These are phyloP conservation scores for Clonostachys rhizophaga DNA, from an alignment of 2,329 filamentous ascomycete genomes.

Conservation along the genomic window DNA sequence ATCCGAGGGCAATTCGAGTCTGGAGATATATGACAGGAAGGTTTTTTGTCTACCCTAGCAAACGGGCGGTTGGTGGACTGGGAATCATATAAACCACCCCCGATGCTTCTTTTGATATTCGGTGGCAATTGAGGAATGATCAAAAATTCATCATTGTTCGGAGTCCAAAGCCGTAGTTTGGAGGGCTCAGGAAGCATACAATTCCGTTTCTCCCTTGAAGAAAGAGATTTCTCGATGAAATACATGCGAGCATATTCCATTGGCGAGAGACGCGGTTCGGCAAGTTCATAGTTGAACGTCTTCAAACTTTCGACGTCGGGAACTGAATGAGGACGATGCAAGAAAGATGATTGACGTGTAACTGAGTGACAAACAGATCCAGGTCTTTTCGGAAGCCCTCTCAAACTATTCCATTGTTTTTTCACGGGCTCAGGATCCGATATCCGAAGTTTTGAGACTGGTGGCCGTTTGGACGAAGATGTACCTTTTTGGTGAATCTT, in stretches of 20 bases:
- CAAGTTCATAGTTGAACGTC: slow-evolving; percentile 7
- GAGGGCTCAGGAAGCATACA: slow-evolving; percentile 21
- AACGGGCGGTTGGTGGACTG: background rate
- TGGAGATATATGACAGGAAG: background rate
- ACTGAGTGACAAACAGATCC: too few species aligned
- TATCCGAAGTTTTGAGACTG: too few species aligned
- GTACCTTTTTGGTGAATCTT: too few species aligned
- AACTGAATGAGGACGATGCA: too few species aligned
- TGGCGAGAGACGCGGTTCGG: slow-evolving; percentile 24
- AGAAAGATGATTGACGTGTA: too few species aligned
- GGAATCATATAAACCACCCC: background rate
- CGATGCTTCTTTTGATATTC: slow-evolving; percentile 11
- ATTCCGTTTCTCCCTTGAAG: slow-evolving; percentile 13
- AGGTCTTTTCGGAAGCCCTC: too few species aligned
- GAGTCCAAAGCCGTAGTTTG: slow-evolving; percentile 25
- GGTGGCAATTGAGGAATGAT: slow-evolving; percentile 25
- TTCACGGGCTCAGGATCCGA: too few species aligned
- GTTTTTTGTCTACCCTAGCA: fast-evolving
- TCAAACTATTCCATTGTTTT: too few species aligned
- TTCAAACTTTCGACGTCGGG: background rate
- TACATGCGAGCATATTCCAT: slow-evolving; percentile 32
- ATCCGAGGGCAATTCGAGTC: slow-evolving; percentile 2
- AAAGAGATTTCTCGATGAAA: slow-evolving; percentile 22
- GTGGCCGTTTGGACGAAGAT: too few species aligned
- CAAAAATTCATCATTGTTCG: slow-evolving; percentile 25